A percentile compares a stretch with the other conserved stretches of the same genome.
Conservation (phyloP, 2,329 filamentous ascomycete genomes). For the Hypoxylon sp. region DNA sequence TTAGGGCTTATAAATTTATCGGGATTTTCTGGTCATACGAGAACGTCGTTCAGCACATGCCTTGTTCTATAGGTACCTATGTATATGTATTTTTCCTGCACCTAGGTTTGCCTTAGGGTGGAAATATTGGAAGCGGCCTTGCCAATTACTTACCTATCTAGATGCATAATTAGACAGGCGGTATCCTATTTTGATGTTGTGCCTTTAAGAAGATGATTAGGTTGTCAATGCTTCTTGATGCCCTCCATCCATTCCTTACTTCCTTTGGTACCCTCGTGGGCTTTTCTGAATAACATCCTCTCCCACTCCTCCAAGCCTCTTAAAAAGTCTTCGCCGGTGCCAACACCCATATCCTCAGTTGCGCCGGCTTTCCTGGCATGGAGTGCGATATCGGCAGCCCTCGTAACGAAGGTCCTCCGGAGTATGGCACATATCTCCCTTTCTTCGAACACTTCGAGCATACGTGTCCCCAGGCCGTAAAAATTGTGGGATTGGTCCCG, state of each 20-base stretch:
- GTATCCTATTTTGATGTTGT: not conserved
- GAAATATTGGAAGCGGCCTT: not conserved
- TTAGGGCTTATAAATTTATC: not conserved
- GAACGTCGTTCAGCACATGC: not conserved
- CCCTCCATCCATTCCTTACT: conserved; percentile 78
- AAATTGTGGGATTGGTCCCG: conserved; percentile 88
- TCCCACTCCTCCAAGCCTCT: conserved; percentile 92
- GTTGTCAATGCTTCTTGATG: conserved; percentile 59
- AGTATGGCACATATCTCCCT: conserved; percentile 79
- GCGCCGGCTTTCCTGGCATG: conserved; percentile 88
- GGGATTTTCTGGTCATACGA: not conserved
- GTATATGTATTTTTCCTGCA: too few species aligned
- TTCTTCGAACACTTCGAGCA: conserved; percentile 93
- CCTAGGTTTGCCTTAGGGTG: not conserved
- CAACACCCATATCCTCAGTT: conserved; percentile 68
- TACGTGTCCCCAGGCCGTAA: conserved; percentile 85
- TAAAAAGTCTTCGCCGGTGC: conserved; percentile 81
- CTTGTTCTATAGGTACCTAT: not conserved
- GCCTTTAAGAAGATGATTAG: not conserved
- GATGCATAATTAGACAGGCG: not conserved
- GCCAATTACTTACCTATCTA: not conserved
- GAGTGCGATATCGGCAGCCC: conserved; percentile 86
- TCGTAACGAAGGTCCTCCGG: conserved; percentile 81
- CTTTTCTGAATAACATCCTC: conserved; percentile 78
- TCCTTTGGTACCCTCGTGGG: conserved; percentile 79